Base-by-base conservation (phyloP, 1,139 yeast species). In the Sugiyamaella pinicola region DNA sequence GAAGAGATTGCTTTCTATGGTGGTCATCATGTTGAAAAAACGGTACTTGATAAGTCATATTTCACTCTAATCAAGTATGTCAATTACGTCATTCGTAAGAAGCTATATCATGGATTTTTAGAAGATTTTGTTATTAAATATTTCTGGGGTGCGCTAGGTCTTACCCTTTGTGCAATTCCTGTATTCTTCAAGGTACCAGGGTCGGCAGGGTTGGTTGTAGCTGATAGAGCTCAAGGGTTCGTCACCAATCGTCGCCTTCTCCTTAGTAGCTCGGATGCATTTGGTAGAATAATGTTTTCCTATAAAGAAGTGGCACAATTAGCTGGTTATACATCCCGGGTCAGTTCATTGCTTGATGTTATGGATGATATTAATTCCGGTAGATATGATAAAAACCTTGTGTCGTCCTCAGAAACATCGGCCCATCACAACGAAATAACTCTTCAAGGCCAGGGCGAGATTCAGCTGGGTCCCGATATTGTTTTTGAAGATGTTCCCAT, bases 61-160 rank as follows among this genome's bases (percentile, higher is more conserved):
- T 90, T 89, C 69, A 85, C 87, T 55, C 75, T 90, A 60, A 95
- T 87, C 60, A 76, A 85, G 58, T 93, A 90, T 70, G 79, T 85
- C 58, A 83, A 87, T 64, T 79, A 84, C 71, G 95, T 88, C 63
- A 80, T 87, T 58, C 82, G 90, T 73, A 83, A 87, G 81, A 71
- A 96, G 80, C 72, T 83, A 79, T 67, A 90, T 86, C 41, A 91
- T 85, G 67, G 87, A 81, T 53, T 71, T 47, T 56, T 69, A 57
- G 76, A 73, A 55, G 75, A 72, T 54, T 91, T 90, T 65, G 84
- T 89, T 58, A 93, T 91, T 56, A 91, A 91, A 69, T 91, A 91
- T 69, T 82, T 90, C 53, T 87, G 97, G 95, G 97, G 98, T 56
- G 97, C 96, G 2, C 88, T 95, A 43, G 97, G 98, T 5, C 78